Percentiles rank a stretch among this genome's conserved stretches.
These are phyloP conservation scores for Malbranchea cinnamomea DNA, from an alignment of 2,329 filamentous ascomycete genomes.

Conservation along the genomic window DNA sequence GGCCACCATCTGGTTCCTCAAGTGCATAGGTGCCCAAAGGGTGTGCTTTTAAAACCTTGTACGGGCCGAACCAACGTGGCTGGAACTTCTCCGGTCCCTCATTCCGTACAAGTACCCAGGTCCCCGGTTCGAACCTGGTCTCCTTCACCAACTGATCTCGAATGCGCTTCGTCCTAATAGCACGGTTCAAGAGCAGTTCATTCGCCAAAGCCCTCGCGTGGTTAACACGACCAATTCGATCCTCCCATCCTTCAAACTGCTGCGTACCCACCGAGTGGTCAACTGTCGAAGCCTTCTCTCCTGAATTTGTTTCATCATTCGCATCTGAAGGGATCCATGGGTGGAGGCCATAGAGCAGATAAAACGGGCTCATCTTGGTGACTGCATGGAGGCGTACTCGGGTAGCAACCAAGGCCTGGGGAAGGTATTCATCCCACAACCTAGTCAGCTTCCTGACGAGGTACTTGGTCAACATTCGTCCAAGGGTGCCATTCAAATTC, in stretches of 20 bases:
- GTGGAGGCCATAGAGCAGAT: constrained; percentile 1
- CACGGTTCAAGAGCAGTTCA: constrained; percentile 3
- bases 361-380: background rate
- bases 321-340: constrained; percentile 1
- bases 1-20: background rate
- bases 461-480: background rate
- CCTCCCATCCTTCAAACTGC: background rate
- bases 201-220: constrained; percentile 1
- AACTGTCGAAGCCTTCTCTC: background rate
- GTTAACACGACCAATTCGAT: background rate
- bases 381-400: background rate
- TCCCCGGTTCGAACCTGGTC: background rate
- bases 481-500: constrained; percentile 3
- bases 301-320: background rate
- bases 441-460: constrained; percentile 3
- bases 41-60: constrained; percentile 3
- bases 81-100: constrained; percentile 2
- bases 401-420: constrained; percentile 1
- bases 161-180: background rate
- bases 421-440: constrained; percentile 3
- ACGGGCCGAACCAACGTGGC: constrained; percentile 2
- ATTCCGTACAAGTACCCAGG: constrained; percentile 1
- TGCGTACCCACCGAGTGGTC: too few relatives aligned
- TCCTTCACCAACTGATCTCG: background rate
- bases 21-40: constrained; percentile 2